Evolutionary conservation across 352 stramenopile species (phyloP), one percentile per base, ranked within the genome.

Genomic region (Globisporangium camurandrum): DNA sequence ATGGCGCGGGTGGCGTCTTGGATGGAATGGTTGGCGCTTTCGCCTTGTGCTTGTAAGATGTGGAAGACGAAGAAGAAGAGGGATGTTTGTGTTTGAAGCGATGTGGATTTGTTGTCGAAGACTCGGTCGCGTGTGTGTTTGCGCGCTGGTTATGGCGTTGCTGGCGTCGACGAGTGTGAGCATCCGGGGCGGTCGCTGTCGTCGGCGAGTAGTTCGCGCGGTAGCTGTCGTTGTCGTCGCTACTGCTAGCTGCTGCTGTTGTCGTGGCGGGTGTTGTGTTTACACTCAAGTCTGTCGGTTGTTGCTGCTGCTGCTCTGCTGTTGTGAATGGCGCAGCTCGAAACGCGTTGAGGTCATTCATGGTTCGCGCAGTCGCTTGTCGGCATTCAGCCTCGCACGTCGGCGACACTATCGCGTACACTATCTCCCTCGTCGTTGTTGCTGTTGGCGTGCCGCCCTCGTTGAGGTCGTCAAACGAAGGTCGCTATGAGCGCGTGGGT

Each of bases 311-410:
- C 33, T 44, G 23, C 4, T 17, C 31, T 14, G 12, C 22, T 20
- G 43, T 16, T 11, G 50, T 28, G 10, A 19, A 8, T 26, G 14
- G 23, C 33, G 43, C 28, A 37, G 36, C 16, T 14, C 17, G 23
- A 24, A n/a, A n/a, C n/a, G n/a, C n/a, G n/a, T 40, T n/a, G 37
- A 52, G 34, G 43, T 58, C 51, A 20, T 52, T 33, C 51, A 51
- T 53, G 38, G 33, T n/a, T 24, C 31, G 24, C 28, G 42, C 24
- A 31, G 33, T 17, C n/a, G 51, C 43, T 36, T 47, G 51, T 48
- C 33, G 43, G 51, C 51, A 58, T 58, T 52, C 43, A 46, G 51
- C 34, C 43, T 28, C 31, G 42, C 30, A n/a, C 23, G 46, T 23
- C 30, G 28, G 28, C 50, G 40, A 40, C 50, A 44, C 40, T 19